Conservation (phyloP, 345 rosid genomes). For the Chamaenerion angustifolium region DNA sequence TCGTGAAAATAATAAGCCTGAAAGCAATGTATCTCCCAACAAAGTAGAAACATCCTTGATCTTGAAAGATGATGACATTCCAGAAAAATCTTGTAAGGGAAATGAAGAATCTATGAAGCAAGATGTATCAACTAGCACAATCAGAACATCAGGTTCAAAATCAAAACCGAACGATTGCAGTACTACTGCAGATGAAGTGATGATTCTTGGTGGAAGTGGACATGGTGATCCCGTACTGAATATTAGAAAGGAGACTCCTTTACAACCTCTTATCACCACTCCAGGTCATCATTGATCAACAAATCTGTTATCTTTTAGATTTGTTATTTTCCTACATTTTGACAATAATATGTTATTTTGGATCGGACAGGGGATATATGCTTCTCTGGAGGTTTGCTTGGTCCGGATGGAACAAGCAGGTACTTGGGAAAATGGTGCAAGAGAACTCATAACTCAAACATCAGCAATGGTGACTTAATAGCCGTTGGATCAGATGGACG, state of each 20-base stretch:
- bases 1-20: slow-evolving; percentile 6
- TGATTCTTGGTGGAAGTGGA: slow-evolving; percentile 10
- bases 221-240: slow-evolving; percentile 24
- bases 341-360: slow-evolving; percentile 2
- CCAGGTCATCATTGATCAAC: slow-evolving; percentile 29
- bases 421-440: slow-evolving; percentile 85
- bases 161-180: slow-evolving; percentile 10
- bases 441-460: slow-evolving; percentile 33
- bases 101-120: slow-evolving; percentile 8
- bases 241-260: slow-evolving; percentile 34
- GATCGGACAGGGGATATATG: slow-evolving; percentile 36
- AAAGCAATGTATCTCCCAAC: not conserved
- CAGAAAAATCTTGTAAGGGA: slow-evolving; percentile 9
- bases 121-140: not conserved
- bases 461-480: slow-evolving; percentile 42
- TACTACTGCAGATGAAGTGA: slow-evolving; percentile 16
- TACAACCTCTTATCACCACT: slow-evolving; percentile 17
- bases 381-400: slow-evolving; percentile 58
- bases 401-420: slow-evolving; percentile 57
- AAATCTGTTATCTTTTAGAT: not conserved
- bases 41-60: slow-evolving; percentile 6
- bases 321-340: not conserved
- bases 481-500: slow-evolving; percentile 82
- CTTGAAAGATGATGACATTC: slow-evolving; percentile 10
- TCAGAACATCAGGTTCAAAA: slow-evolving; percentile 10